Base-by-base conservation (phyloP, 306 rosid species). In the Ormosia emarginata region DNA sequence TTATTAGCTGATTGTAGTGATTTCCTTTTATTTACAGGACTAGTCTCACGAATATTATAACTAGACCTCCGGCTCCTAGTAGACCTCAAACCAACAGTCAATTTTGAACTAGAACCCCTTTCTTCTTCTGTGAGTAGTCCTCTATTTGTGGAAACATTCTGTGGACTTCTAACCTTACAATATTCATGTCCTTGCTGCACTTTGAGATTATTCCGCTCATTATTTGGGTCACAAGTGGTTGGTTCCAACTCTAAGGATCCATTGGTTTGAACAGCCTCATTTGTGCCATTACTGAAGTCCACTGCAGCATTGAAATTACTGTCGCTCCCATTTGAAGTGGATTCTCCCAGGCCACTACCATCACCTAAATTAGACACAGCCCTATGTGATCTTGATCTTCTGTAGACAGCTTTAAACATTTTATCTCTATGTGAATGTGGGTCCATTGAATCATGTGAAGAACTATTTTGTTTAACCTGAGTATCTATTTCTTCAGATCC, bases 61-160 rank as follows among this genome's bases (percentile, higher is more conserved):
- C 82, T 90, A 74, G 86, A 84, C 82, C 92, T 92, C 76, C 98
- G 89, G 79, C 66, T 96, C 87, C 98, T 89, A 68, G 92, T 87
- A 24, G 99, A 93, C 82, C 99, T 92, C 89, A 91, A 86, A 71
- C 98, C 93, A n/a, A 92, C 94, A 71, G 92, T 87, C 75, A 78
- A 80, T 75, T 89, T 92, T 79, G 97, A 94, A 84, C 87, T 84
- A 58, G 94, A 88, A 77, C 93, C 97, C 87, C 76, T 80, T 63
- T 90, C 94, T 85, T 89, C 97, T 78, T 80, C 81, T 4, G 71
- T 75, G 71, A 83, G 65, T 56, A 86, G 93, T 82, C 84, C 88
- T 78, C 86, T 86, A 55, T 62, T 82, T 36, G 39, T 78, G 40
- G 87, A 79, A 77, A 83, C 79, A 74, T 82, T 74, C 59, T 82